These are phyloP conservation scores for Globisporangium nunn DNA, from an alignment of 352 stramenopile species.

Conservation along the genomic window DNA sequence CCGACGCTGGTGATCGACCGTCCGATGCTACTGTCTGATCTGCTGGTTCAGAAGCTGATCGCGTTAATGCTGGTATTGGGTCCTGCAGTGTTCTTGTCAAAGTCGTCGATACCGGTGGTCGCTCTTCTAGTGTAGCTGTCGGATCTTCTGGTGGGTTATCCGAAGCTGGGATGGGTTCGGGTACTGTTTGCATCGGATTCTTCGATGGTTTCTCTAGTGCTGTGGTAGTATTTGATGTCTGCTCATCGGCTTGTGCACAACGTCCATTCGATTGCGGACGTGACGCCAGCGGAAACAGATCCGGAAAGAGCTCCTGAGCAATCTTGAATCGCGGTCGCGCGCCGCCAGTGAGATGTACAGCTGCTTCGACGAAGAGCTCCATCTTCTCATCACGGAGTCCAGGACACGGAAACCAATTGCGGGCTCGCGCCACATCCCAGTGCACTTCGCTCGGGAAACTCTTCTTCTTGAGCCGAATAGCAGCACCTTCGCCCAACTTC, in stretches of 20 bases:
- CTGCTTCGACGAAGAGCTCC: slow-evolving; percentile 38
- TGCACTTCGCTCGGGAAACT: slow-evolving; percentile 46
- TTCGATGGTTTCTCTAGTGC: slow-evolving; percentile 7
- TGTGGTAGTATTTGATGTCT: neutral
- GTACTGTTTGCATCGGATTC: slow-evolving; percentile 2
- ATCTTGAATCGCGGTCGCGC: slow-evolving; percentile 54
- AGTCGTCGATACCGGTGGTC: too few relatives aligned
- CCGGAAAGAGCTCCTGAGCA: slow-evolving; percentile 62
- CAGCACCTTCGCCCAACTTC: slow-evolving; percentile 14
- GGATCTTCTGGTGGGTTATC: neutral
- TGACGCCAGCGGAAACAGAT: slow-evolving; percentile 27
- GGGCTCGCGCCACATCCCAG: slow-evolving; percentile 39
- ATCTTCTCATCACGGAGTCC: slow-evolving; percentile 55
- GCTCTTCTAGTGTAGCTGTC: too few relatives aligned
- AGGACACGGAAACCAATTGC: slow-evolving; percentile 49
- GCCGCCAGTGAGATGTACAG: slow-evolving; percentile 60
- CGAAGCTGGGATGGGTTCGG: neutral
- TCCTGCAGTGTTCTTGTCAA: too few relatives aligned
- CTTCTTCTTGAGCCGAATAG: slow-evolving; percentile 24
- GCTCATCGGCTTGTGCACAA: too few relatives aligned
- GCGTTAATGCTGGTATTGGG: too few relatives aligned
- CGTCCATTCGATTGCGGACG: slow-evolving; percentile 1
- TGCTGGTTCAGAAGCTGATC: too few relatives aligned
- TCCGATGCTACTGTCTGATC: neutral
- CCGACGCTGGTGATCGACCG: neutral